These are phyloP conservation scores for Rhynchospora tenuis DNA, from an alignment of 176 grass and related monocot species.

Conservation along the genomic window DNA sequence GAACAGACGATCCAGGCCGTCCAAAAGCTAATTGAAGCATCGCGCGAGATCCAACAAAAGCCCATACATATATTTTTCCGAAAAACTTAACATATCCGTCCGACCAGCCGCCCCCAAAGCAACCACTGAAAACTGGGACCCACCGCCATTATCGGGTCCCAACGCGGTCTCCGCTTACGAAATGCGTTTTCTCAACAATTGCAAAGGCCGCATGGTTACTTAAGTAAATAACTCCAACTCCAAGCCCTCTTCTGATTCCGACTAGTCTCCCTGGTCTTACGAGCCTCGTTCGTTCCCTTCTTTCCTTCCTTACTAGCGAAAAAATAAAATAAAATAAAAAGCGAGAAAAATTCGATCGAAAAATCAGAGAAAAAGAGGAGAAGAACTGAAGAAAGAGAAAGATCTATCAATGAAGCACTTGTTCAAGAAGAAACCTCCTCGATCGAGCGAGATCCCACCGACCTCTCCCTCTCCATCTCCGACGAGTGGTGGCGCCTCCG, in stretches of 20 bases:
- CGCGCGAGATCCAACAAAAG: slow-evolving; percentile 13
- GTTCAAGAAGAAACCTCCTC: slow-evolving; percentile 93
- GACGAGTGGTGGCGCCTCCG: not conserved
- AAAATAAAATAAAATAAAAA: not conserved
- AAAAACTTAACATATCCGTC: not conserved
- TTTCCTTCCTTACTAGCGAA: not conserved
- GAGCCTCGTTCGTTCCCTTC: not conserved
- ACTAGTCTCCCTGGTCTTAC: slow-evolving; percentile 4
- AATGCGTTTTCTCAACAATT: not conserved
- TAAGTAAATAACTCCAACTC: slow-evolving; percentile 49
- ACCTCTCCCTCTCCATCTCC: slow-evolving; percentile 34
- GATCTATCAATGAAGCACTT: slow-evolving; percentile 68
- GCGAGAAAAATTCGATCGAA: slow-evolving; percentile 13
- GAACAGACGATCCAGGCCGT: not conserved
- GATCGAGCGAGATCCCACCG: slow-evolving; percentile 71
- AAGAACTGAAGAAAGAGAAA: not conserved
- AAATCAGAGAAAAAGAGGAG: not conserved
- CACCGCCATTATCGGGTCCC: not conserved
- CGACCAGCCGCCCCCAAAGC: not conserved
- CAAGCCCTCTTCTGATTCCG: not conserved
- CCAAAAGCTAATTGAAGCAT: not conserved
- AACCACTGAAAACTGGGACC: slow-evolving; percentile 8
- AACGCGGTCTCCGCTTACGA: slow-evolving; percentile 1
- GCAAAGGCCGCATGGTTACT: slow-evolving; percentile 27
- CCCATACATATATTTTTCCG: not conserved